Evolutionary conservation across 192 early-diverging fungal genomes (phyloP), one percentile per base, ranked within the genome.

Genomic region (Thamnidium elegans): DNA sequence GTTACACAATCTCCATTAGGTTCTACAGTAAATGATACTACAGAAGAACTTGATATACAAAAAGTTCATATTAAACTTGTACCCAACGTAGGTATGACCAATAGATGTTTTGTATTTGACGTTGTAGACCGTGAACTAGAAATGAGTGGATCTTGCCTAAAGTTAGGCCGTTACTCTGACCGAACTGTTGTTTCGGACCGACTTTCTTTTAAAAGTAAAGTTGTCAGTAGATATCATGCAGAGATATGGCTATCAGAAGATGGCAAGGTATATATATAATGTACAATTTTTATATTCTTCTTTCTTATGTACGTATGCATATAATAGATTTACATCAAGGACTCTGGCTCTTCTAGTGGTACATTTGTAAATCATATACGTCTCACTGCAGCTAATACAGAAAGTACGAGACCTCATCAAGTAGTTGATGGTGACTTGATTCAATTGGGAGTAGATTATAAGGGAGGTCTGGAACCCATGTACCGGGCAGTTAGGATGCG

Each of bases 281-380:
- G 10, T 30, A 47, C 23, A 1, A n/a, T 32, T 21, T 7, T 43
- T 65, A 44, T 65, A 3, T 26, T 26, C 3, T 26, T 26, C 3
- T 26, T 26, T 2, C 26, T 26, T 26, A 26, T 26, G 26, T 39
- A 39, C 46, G 3, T 62, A 39, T 47, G 13, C 7, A 20, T 62
- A n/a, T 39, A 44, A 39, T 15, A 93, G 89, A 77, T 95, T 10
- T 95, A 78, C 66, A 86, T 94, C 61, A 89, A 85, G 70, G 94
- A 95, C 71, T 86, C 88, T 45, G 90, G 90, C 45, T 89, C 87
- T 26, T 94, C 92, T 4, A 92, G 90, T 39, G 94, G 94, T 7
- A 95, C 94, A 8, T 95, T 94, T 69, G 75, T 95, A 20, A 95
- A 95, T 81, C 86, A 92, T 76, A 86, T 92, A 75, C 73, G 94